Percentiles rank a stretch among this genome's conserved stretches.
Evolutionary conservation across 306 rosid species (phyloP).

Genomic region (Malus asiatica): DNA sequence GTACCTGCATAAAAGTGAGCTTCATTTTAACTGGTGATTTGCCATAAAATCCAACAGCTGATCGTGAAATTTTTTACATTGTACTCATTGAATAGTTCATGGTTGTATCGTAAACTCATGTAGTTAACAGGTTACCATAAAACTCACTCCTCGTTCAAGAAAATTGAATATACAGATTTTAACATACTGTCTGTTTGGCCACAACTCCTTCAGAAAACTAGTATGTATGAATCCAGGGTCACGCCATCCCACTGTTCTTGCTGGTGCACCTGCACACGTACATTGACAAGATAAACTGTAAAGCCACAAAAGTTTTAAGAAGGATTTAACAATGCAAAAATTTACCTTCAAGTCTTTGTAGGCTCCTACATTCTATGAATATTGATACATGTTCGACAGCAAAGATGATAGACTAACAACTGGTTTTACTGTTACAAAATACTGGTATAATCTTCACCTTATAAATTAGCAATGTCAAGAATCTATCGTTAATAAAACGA

Average conservation of each 20-base stretch:
- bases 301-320: neutral
- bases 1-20: constrained; percentile 37
- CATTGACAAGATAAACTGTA: neutral
- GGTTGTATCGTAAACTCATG: neutral
- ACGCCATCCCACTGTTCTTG: constrained; percentile 90
- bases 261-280: constrained; percentile 64
- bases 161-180: neutral
- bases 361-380: neutral
- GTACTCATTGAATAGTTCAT: neutral
- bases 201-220: constrained; percentile 75
- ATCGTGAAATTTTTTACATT: neutral
- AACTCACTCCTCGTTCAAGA: neutral
- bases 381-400: neutral
- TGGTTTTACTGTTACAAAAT: neutral
- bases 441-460: neutral
- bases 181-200: constrained; percentile 69
- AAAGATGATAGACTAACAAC: neutral
- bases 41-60: neutral
- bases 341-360: neutral
- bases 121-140: neutral
- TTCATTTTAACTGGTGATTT: neutral
- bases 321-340: neutral
- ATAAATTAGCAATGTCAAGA: neutral
- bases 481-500: too few species aligned
- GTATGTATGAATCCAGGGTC: constrained; percentile 86